Evolutionary conservation across 805 yeast genomes (phyloP).

Genomic region (Kregervanrija pseudodelftensis): DNA sequence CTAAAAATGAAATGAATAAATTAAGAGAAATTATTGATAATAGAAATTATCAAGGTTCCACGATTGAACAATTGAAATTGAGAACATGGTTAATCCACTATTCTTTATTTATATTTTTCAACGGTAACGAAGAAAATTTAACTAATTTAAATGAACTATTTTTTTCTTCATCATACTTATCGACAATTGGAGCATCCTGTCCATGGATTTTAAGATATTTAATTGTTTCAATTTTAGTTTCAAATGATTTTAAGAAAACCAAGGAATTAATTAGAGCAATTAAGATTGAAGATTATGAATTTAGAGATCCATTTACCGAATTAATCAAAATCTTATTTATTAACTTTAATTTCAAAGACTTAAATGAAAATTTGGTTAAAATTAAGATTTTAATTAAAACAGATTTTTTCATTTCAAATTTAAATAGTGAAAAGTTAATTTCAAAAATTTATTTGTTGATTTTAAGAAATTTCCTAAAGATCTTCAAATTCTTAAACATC

Average conservation of each 20-base stretch:
- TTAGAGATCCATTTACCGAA: conserved; percentile 55
- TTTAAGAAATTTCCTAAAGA: conserved; percentile 20
- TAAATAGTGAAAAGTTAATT: conserved; percentile 22
- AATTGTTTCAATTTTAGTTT: conserved; percentile 48
- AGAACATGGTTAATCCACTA: conserved; percentile 68
- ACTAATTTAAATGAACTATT: conserved; percentile 51
- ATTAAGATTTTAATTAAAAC: conserved; percentile 41
- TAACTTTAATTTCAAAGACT: conserved; percentile 51
- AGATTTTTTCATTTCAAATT: conserved; percentile 52
- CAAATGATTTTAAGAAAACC: conserved; percentile 38
- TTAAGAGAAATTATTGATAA: conserved; percentile 54
- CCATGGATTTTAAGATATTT: conserved; percentile 68
- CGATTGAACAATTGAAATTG: conserved; percentile 52
- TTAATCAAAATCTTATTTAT: conserved; percentile 49
- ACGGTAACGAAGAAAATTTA: conserved; percentile 14
- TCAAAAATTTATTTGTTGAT: conserved; percentile 18
- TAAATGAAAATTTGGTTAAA: conserved; percentile 40
- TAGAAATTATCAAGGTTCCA: conserved; percentile 41
- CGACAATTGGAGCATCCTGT: conserved; percentile 62
- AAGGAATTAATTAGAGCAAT: conserved; percentile 53
- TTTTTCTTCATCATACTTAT: conserved; percentile 51
- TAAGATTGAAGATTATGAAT: conserved; percentile 57
- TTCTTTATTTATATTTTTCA: conserved; percentile 55
- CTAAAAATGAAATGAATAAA: conserved; percentile 45
- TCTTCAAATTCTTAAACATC: conserved; percentile 18